Conservation (phyloP, 2,329 filamentous ascomycete genomes). For the Chalaropsis thielavioides region DNA sequence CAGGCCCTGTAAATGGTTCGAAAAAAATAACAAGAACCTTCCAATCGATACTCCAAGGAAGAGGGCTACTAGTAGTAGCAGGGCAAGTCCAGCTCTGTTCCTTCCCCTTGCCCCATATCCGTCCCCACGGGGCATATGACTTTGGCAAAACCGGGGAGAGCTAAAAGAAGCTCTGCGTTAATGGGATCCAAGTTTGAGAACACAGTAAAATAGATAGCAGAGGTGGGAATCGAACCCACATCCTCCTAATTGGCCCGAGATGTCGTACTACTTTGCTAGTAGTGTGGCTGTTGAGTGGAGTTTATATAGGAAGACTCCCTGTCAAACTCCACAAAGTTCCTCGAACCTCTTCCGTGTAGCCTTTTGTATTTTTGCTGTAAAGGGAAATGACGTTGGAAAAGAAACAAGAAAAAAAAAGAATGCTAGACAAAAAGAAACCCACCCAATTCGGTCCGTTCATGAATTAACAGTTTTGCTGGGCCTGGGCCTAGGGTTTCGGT, state of each 20-base stretch:
- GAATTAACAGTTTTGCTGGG: background rate
- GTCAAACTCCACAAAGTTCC: too few relatives aligned
- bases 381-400: background rate
- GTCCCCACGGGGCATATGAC: background rate
- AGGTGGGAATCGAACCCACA: too few relatives aligned
- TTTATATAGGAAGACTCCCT: too few relatives aligned
- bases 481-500: background rate
- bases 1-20: background rate
- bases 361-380: too few relatives aligned
- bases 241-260: too few relatives aligned
- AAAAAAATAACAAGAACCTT: background rate
- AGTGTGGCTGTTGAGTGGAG: too few relatives aligned
- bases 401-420: background rate
- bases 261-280: too few relatives aligned
- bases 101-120: background rate
- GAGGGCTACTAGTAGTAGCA: too few relatives aligned
- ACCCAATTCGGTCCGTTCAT: constrained; percentile 7
- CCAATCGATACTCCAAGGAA: background rate
- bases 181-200: too few relatives aligned
- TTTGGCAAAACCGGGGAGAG: background rate
- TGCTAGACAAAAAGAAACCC: background rate
- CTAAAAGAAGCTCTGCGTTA: background rate
- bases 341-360: too few relatives aligned
- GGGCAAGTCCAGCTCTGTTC: too few relatives aligned
- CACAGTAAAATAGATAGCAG: too few relatives aligned